A percentile compares a stretch with the other conserved stretches of the same genome.
phyloP scores from a whole-genome alignment of 2,329 filamentous ascomycete species.

The Nemania bipapillata region DNA sequence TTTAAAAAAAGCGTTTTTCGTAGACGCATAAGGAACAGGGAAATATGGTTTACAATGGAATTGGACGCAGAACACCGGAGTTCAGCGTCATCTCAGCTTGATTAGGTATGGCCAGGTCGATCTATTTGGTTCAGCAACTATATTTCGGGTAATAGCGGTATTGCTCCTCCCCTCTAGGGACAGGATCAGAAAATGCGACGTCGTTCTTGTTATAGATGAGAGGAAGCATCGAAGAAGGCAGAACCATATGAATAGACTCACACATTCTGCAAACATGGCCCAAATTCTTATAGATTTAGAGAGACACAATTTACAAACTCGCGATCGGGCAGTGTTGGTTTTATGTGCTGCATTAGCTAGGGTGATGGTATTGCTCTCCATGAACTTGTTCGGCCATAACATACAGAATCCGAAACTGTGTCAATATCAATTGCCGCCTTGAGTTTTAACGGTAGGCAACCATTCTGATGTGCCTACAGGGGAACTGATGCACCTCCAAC shows the following conservation, averaged over 20 bases:
- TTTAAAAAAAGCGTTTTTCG: slow-evolving; percentile 36
- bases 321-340: slow-evolving; percentile 31
- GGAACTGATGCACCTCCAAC: slow-evolving; percentile 23
- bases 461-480: not conserved
- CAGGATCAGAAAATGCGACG: not conserved
- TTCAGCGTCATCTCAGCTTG: slow-evolving; percentile 26
- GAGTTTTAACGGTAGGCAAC: not conserved
- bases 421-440: not conserved
- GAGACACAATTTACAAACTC: slow-evolving; percentile 36
- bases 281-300: slow-evolving; percentile 48
- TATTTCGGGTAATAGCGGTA: slow-evolving; percentile 12
- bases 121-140: slow-evolving; percentile 6
- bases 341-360: slow-evolving; percentile 23
- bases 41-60: slow-evolving; percentile 18
- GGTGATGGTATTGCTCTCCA: not conserved
- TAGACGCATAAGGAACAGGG: slow-evolving; percentile 17
- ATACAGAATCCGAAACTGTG: not conserved
- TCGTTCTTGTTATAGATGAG: not conserved
- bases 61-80: slow-evolving; percentile 19
- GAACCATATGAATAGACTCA: slow-evolving; percentile 42
- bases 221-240: not conserved
- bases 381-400: not conserved
- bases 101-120: slow-evolving; percentile 3
- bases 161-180: not conserved
- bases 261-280: slow-evolving; percentile 45